Evolutionary conservation across 208 protist genomes (phyloP), one percentile per base, ranked within the genome.

Genomic region (Spongospora subterranea): DNA sequence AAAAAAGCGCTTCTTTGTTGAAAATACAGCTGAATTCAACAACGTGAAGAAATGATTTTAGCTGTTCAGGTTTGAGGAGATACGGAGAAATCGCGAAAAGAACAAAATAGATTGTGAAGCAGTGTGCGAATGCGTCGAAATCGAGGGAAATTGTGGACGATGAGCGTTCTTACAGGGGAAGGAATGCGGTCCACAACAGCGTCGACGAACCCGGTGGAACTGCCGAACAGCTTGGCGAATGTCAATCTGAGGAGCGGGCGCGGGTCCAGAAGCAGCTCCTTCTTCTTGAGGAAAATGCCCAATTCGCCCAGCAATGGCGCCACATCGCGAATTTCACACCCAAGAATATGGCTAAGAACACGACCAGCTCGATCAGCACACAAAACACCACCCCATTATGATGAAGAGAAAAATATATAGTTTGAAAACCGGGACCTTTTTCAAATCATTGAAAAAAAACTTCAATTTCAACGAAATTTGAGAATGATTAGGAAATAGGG

Each of bases 261-360:
- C 32, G 66, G 50, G 66, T 91, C 45, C 66, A 65, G 54, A 11
- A 45, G 45, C 6, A 91, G 29, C 13, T 89, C 88, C 41, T 64
- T 93, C 64, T 93, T 91, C 40, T 40, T 89, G n/a, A 92, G 76
- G 29, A 20, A 60, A 6, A 92, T 60, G 64, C 92, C 91, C 13
- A 92, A 45, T 46, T 93, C 88, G 0, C 11, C 76, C 0, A 93
- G 91, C 0, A 92, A 77, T 29, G 46, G 46, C 88, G 91, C 38
- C 17, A 91, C 39, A 0, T 88, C 39, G 11, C 17, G 20, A 41
- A 32, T 11, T 54, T 91, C 90, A 6, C 20, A 90, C n/a, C 90
- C 90, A 39, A 91, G 50, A 39, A 89, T 46, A 45, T 93, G 91
- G 32, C 65, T 60, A 60, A 60, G 50, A 24, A n/a, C n/a, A n/a